Percentiles rank a stretch among this genome's conserved stretches.
Evolutionary conservation across 2,329 filamentous ascomycete genomes (phyloP).

Genomic region (Colletotrichum lupini): DNA sequence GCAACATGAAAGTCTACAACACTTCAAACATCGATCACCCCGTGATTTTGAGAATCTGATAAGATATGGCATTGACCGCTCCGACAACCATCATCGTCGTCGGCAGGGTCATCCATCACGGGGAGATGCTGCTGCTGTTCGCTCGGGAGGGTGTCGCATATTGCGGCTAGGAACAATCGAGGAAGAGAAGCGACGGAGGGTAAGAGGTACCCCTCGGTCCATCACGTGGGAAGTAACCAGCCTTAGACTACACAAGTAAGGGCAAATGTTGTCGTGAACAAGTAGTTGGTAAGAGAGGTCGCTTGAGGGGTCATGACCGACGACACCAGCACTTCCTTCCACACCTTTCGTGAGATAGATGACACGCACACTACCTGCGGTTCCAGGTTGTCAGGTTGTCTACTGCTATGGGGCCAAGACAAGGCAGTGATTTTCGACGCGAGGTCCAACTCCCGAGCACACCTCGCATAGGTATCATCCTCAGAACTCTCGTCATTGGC

Average conservation of each 20-base stretch:
- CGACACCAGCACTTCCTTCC: neutral
- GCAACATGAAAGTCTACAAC: neutral
- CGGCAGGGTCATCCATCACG: neutral
- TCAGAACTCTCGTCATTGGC: neutral
- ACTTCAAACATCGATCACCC: constrained; percentile 2
- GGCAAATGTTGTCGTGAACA: neutral
- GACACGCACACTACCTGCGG: constrained; percentile 15
- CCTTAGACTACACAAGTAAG: neutral
- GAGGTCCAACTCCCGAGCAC: neutral
- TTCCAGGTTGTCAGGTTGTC: neutral
- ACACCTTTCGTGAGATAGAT: neutral
- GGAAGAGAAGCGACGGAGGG: neutral
- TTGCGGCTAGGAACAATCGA: neutral
- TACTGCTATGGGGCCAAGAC: neutral
- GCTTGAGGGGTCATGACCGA: neutral
- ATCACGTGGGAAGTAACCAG: neutral
- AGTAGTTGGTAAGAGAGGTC: neutral
- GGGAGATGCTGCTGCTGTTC: neutral
- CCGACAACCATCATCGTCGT: neutral
- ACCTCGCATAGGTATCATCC: neutral
- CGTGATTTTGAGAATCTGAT: constrained; percentile 3
- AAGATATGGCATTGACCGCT: neutral
- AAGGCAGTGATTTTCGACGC: constrained; percentile 1
- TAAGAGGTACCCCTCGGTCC: neutral
- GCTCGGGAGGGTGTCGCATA: neutral